Evolutionary conservation across 371 early-diverging fungal genomes (phyloP), one percentile per base, ranked within the genome.

Genomic region (Rhizopus arrhizus): DNA sequence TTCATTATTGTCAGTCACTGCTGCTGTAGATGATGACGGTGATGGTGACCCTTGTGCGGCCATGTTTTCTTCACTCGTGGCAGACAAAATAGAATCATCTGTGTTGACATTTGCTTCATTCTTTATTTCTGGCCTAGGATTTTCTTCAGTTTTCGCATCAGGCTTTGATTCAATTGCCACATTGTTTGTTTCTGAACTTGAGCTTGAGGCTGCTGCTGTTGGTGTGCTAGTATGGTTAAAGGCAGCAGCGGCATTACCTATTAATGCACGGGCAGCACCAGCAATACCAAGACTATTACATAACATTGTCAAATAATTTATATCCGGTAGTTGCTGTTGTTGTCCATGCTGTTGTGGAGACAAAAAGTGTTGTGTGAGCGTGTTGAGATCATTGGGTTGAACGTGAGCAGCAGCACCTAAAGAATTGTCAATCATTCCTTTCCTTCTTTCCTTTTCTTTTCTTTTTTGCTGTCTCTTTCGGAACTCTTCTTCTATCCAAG

Each of bases 401-500:
- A 22, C 22, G 22, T 22, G 22, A 22, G 22, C 22, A 22, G 35
- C 36, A 36, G 52, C 62, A 53, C 68, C 61, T 28, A 68, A 45
- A 15, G 64, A 56, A 47, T 62, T 60, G 57, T 68, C 68, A 4
- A 68, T 64, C 33, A 68, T 13, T 7, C 64, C 68, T 34, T 63
- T 68, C 56, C 64, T 45, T 38, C 68, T 61, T 48, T 85, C 87
- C 69, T 87, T 85, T 22, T 83, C 84, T 58, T 77, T 78, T 49
- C 87, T 77, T 38, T 83, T 75, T 64, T 73, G 67, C 58, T 81
- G 87, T 33, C 87, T 78, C 42, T 82, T 80, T 43, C 68, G 76
- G 72, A 87, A 87, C 70, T 87, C 87, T 52, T 84, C 85, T 34
- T 79, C 83, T n/a, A 81, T 74, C 87, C 87, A 87, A 13, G 74